These are phyloP conservation scores for Pythium rishiriense DNA, from an alignment of 352 stramenopile species.

Conservation along the genomic window DNA sequence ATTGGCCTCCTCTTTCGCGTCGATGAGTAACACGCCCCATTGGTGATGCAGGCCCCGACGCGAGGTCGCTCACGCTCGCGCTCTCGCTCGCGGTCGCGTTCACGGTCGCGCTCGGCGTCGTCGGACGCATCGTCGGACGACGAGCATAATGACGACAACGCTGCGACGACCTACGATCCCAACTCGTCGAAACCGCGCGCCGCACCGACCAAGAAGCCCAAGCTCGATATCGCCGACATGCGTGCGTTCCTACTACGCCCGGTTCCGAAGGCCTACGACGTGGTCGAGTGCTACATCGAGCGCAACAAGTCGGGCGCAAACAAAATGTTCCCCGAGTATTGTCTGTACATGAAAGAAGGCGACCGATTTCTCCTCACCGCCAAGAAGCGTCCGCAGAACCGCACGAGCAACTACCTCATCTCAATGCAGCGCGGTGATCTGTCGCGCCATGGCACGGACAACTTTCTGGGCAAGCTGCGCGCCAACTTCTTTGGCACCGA, in stretches of 20 bases:
- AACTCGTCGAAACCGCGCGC: slow-evolving; percentile 34
- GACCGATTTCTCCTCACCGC: slow-evolving; percentile 96
- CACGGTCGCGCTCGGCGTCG: slow-evolving; percentile 58
- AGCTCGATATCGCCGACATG: slow-evolving; percentile 85
- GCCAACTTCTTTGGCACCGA: slow-evolving; percentile 98
- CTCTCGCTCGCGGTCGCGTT: slow-evolving; percentile 51
- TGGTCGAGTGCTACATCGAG: slow-evolving; percentile 95
- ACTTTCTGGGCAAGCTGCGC: slow-evolving; percentile 95
- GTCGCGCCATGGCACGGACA: slow-evolving; percentile 84
- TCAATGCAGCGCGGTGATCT: slow-evolving; percentile 93
- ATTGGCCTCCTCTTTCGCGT: neutral
- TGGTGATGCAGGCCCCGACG: slow-evolving; percentile 23
- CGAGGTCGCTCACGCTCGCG: slow-evolving; percentile 42
- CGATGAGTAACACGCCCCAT: no score
- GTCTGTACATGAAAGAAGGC: slow-evolving; percentile 91
- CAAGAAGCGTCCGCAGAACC: slow-evolving; percentile 96
- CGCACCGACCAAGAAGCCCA: slow-evolving; percentile 57
- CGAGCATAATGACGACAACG: slow-evolving; percentile 56
- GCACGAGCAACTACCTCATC: slow-evolving; percentile 97
- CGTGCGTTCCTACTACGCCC: slow-evolving; percentile 77
- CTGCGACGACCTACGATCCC: slow-evolving; percentile 63
- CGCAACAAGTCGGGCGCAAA: slow-evolving; percentile 91
- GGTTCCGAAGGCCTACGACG: slow-evolving; percentile 85
- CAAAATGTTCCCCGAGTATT: slow-evolving; percentile 94
- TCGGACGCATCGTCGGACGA: slow-evolving; percentile 67